phyloP scores from a whole-genome alignment of 1,284 basidiomycete species.

The Veloboletus limbatus region DNA sequence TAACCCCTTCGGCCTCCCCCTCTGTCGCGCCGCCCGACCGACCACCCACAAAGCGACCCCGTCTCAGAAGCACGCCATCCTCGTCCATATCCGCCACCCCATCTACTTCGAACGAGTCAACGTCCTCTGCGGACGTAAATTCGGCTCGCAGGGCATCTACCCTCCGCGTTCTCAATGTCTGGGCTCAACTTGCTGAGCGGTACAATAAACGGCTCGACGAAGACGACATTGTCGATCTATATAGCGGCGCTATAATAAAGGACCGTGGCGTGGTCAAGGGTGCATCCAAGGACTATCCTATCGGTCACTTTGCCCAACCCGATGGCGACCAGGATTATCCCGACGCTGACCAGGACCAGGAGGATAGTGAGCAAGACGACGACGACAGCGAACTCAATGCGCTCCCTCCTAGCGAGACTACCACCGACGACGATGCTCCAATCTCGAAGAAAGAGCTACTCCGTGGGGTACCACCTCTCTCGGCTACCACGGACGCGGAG shows the following conservation, averaged over 20 bases:
- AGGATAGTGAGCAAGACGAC: slow-evolving; percentile 32
- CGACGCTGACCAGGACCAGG: slow-evolving; percentile 29
- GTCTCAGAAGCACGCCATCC: slow-evolving; percentile 34
- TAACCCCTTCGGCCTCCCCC: slow-evolving; percentile 32
- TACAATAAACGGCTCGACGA: slow-evolving; percentile 65
- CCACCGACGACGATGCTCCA: slow-evolving; percentile 29
- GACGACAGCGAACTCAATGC: slow-evolving; percentile 27
- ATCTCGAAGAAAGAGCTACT: slow-evolving; percentile 32
- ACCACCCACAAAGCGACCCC: slow-evolving; percentile 40
- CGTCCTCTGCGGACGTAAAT: slow-evolving; percentile 40
- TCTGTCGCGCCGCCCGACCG: slow-evolving; percentile 31
- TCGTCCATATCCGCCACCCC: slow-evolving; percentile 26
- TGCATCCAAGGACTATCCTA: slow-evolving; percentile 38
- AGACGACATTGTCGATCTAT: slow-evolving; percentile 72
- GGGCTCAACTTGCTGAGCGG: slow-evolving; percentile 63
- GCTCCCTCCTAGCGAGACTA: slow-evolving; percentile 23
- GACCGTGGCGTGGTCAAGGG: slow-evolving; percentile 64
- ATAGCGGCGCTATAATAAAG: slow-evolving; percentile 54
- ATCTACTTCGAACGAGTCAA: slow-evolving; percentile 29
- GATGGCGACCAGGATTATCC: slow-evolving; percentile 36
- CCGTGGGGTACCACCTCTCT: slow-evolving; percentile 44
- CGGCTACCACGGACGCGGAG: slow-evolving; percentile 47
- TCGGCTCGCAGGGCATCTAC: slow-evolving; percentile 55
- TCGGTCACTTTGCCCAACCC: slow-evolving; percentile 49
- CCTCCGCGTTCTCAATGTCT: slow-evolving; percentile 55